Evolutionary conservation across 495 filamentous ascomycete species (phyloP).

Genomic region (Aspergillus funiculosus): DNA sequence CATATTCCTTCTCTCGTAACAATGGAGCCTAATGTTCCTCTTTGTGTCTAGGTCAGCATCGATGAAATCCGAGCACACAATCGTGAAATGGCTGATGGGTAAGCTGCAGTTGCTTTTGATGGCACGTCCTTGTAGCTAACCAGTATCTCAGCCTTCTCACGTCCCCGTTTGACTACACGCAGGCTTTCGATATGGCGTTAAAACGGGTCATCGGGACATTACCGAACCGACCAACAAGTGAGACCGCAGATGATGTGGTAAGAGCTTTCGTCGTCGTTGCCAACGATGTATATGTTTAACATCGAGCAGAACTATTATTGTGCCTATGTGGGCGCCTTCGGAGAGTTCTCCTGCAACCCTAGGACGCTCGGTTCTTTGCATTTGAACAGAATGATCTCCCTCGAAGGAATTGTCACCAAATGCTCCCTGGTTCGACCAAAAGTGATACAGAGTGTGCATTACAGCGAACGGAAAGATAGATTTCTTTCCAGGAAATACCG

Average conservation of each 20-base stretch:
- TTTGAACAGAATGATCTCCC: slow-evolving; percentile 91
- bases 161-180: slow-evolving; percentile 78
- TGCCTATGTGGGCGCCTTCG: slow-evolving; percentile 90
- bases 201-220: slow-evolving; percentile 79
- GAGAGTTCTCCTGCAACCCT: slow-evolving; percentile 90
- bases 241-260: slow-evolving; percentile 58
- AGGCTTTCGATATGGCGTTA: slow-evolving; percentile 83
- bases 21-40: neutral
- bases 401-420: slow-evolving; percentile 97
- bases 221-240: slow-evolving; percentile 55
- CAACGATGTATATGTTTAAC: slow-evolving; percentile 19
- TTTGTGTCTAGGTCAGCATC: slow-evolving; percentile 65
- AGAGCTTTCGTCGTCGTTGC: slow-evolving; percentile 17
- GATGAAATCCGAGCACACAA: slow-evolving; percentile 92
- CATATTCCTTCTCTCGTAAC: neutral
- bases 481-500: slow-evolving; percentile 83
- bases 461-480: slow-evolving; percentile 73
- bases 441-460: slow-evolving; percentile 96
- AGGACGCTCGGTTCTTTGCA: slow-evolving; percentile 82
- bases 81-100: slow-evolving; percentile 80
- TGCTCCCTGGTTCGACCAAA: slow-evolving; percentile 94
- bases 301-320: slow-evolving; percentile 71
- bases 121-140: slow-evolving; percentile 5
- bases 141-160: slow-evolving; percentile 55
- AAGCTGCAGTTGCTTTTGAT: slow-evolving; percentile 10